Percentiles rank a stretch among this genome's conserved stretches.
Evolutionary conservation across 805 yeast genomes (phyloP).

Genomic region (Candida coleopterorum): DNA sequence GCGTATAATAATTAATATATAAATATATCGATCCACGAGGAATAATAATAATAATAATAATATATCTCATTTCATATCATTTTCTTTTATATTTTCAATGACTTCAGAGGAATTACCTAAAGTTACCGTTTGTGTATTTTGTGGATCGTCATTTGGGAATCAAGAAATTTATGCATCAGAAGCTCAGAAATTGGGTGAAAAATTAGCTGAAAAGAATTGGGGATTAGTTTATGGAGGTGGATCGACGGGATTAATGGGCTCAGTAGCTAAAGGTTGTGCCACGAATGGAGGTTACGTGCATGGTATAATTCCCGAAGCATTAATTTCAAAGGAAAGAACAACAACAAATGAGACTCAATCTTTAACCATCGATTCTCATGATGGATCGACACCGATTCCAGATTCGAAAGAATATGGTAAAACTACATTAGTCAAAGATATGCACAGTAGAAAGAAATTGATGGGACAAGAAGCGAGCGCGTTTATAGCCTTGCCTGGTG

Average conservation of each 20-base stretch:
- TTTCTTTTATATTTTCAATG: no score
- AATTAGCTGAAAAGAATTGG: slow-evolving; percentile 56
- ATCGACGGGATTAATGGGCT: slow-evolving; percentile 79
- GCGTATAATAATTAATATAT: no score
- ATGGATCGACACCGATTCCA: slow-evolving; percentile 62
- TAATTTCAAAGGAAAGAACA: slow-evolving; percentile 68
- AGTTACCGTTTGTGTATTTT: slow-evolving; percentile 73
- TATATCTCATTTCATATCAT: no score
- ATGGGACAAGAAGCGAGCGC: slow-evolving; percentile 88
- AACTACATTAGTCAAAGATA: slow-evolving; percentile 77
- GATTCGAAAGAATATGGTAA: slow-evolving; percentile 61
- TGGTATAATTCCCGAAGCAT: slow-evolving; percentile 83
- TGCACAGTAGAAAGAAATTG: slow-evolving; percentile 83
- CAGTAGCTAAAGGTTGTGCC: slow-evolving; percentile 62
- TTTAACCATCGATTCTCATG: slow-evolving; percentile 54
- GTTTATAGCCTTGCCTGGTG: slow-evolving; percentile 88
- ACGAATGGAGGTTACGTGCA: slow-evolving; percentile 63
- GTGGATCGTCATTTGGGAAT: slow-evolving; percentile 78
- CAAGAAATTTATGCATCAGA: slow-evolving; percentile 43
- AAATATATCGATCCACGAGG: no score
- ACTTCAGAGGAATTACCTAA: slow-evolving; percentile 11
- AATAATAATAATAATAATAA: no score
- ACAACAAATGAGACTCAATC: slow-evolving; percentile 36
- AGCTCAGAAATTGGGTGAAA: slow-evolving; percentile 58
- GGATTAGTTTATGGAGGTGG: slow-evolving; percentile 90